Evolutionary conservation across 257 asterid genomes (phyloP), one percentile per base, ranked within the genome.

Genomic region (Thymus mandschuricus): DNA sequence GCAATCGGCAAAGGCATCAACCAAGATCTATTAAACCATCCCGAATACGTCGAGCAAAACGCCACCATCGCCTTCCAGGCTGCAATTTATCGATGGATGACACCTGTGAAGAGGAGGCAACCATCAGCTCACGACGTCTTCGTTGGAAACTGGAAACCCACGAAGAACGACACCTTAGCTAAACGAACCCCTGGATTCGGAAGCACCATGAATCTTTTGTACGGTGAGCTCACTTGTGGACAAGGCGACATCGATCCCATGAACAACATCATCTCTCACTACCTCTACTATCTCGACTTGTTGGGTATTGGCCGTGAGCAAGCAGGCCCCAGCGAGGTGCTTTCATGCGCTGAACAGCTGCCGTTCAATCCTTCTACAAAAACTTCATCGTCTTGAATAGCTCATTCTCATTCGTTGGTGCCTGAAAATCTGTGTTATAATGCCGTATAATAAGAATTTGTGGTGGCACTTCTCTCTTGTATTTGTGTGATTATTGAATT

Each of bases 51-150:
- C 11, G 99, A 94, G 77, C 97, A 94, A 69, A 94, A 94, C 27
- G 98, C 99, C 28, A 94, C 99, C 57, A 58, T 91, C 38, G 99
- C 98, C 54, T 94, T 89, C 88, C 94, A 85, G 71, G 88, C 97
- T 51, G 97, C 97, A n/a, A 94, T 94, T 0, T 85, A 79, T 79
- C 62, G 70, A 81, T 91, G 99, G 99, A 89, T 89, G 97, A 82
- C 87, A 1, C 87, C 97, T 0, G 8, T 68, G 34, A 86, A 84
- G 72, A 88, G 75, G 77, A 89, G 89, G 0, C 88, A 85, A 28
- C 97, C 99, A 43, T 91, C 99, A 6, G 83, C 95, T 48, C 99
- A 94, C 8, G 80, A 89, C 0, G 90, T 67, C 54, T 89, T 94
- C 3, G 93, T 91, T 11, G 95, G 97, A 52, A 67, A 79, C 75